Conservation (phyloP, 1,284 basidiomycete genomes). For the Naganishia albida region DNA sequence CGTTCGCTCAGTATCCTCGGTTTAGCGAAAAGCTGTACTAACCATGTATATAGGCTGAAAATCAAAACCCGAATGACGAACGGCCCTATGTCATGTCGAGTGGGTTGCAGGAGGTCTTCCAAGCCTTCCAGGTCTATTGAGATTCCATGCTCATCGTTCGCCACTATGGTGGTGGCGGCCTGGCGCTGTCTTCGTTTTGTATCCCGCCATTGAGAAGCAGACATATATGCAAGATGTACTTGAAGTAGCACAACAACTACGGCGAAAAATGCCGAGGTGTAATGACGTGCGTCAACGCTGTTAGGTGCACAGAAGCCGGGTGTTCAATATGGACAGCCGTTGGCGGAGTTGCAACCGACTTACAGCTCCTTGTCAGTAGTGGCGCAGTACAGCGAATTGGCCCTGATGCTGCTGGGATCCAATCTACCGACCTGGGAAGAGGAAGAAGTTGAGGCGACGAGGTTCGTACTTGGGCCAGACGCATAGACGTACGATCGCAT, state of each 20-base stretch:
- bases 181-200: conserved; percentile 7
- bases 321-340: neutral
- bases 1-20: too few relatives aligned
- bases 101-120: conserved; percentile 20
- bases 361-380: conserved; percentile 14
- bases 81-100: conserved; percentile 11
- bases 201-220: neutral
- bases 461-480: too few relatives aligned
- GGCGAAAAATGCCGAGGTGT: conserved; percentile 18
- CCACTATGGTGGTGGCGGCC: conserved; percentile 11
- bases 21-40: neutral
- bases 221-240: conserved; percentile 18
- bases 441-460: too few relatives aligned
- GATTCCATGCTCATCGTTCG: conserved; percentile 21
- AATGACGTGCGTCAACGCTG: conserved; percentile 16
- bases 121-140: conserved; percentile 18
- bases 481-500: neutral
- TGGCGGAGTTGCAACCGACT: neutral
- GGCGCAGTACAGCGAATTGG: conserved; percentile 21
- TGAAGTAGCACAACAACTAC: conserved; percentile 13
- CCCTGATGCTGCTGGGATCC: neutral
- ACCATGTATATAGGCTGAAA: conserved; percentile 12
- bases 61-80: conserved; percentile 11
- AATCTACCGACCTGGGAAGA: neutral
- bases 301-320: neutral